Conservation (phyloP, 2,329 filamentous ascomycete species). For the Penicillium verrucosum region DNA sequence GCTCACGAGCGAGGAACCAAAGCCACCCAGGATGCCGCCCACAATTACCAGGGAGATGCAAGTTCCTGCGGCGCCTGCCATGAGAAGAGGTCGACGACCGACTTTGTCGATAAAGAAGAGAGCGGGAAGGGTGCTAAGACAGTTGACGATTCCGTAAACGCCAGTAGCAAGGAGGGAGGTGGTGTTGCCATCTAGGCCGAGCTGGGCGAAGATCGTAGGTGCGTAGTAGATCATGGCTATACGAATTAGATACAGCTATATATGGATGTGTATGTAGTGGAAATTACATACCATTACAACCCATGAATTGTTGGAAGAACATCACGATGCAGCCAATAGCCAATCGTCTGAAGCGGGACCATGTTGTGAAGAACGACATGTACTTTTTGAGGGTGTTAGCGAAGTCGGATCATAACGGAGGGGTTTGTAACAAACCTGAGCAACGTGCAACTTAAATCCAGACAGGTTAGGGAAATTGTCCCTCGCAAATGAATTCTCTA, state of each 20-base stretch:
- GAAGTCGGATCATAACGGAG: background rate
- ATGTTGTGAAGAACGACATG: slow-evolving; percentile 33
- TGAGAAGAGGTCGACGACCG: slow-evolving; percentile 33
- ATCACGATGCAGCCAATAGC: slow-evolving; percentile 40
- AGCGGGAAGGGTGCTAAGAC: slow-evolving; percentile 33
- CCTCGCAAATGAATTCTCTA: slow-evolving; percentile 33
- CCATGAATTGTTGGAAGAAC: slow-evolving; percentile 49
- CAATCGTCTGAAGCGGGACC: slow-evolving; percentile 37
- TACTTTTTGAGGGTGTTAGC: slow-evolving; percentile 26
- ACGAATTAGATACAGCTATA: background rate
- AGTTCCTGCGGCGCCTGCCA: slow-evolving; percentile 36
- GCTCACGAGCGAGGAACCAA: slow-evolving; percentile 27
- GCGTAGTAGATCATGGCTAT: slow-evolving; percentile 49
- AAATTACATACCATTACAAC: slow-evolving; percentile 40
- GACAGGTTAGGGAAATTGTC: slow-evolving; percentile 31
- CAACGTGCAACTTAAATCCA: slow-evolving; percentile 30
- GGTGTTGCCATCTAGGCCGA: slow-evolving; percentile 42
- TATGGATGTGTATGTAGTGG: background rate
- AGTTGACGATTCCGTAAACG: slow-evolving; percentile 41
- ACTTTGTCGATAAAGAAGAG: slow-evolving; percentile 38
- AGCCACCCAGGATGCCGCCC: slow-evolving; percentile 34
- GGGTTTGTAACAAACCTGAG: slow-evolving; percentile 24
- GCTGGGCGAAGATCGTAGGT: slow-evolving; percentile 45
- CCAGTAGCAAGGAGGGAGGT: slow-evolving; percentile 37
- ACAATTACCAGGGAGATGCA: slow-evolving; percentile 38